Percentiles rank a stretch among this genome's conserved stretches.
phyloP scores from a whole-genome alignment of 164 flowering plant genomes.

The Brasenia schreberi region DNA sequence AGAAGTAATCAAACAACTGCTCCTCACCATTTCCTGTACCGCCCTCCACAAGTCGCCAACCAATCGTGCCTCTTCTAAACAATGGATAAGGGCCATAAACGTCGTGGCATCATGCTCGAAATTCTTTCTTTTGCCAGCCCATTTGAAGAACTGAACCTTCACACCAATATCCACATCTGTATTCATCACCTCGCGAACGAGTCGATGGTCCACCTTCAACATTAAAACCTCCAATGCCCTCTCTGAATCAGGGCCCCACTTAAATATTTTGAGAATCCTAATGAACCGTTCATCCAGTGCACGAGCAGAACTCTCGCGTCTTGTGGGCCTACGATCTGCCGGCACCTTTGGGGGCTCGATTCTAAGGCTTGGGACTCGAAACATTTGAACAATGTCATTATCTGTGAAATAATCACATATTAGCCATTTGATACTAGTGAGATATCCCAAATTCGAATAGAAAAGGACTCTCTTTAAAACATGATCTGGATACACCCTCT shows the following conservation, averaged over 20 bases:
- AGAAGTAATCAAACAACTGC: slow-evolving; percentile 35
- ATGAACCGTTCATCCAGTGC: slow-evolving; percentile 74
- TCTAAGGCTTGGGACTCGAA: slow-evolving; percentile 24
- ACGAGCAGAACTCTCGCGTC: slow-evolving; percentile 29
- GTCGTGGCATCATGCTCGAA: slow-evolving; percentile 67
- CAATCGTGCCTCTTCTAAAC: slow-evolving; percentile 53
- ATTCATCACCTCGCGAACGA: slow-evolving; percentile 63
- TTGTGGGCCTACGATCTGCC: slow-evolving; percentile 5
- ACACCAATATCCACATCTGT: slow-evolving; percentile 59
- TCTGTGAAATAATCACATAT: slow-evolving; percentile 21
- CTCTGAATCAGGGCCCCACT: slow-evolving; percentile 96
- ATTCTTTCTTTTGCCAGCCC: slow-evolving; percentile 71
- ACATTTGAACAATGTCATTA: slow-evolving; percentile 76
- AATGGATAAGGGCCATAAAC: slow-evolving; percentile 61
- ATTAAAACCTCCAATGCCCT: slow-evolving; percentile 84
- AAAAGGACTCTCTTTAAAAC: neutral
- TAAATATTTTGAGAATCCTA: slow-evolving; percentile 90
- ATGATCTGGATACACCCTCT: neutral
- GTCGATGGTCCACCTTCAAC: slow-evolving; percentile 67
- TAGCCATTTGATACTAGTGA: neutral
- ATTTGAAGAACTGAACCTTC: slow-evolving; percentile 77
- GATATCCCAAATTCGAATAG: neutral
- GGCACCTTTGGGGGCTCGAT: slow-evolving; percentile 13
- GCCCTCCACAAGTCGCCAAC: slow-evolving; percentile 76
- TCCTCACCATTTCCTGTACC: slow-evolving; percentile 66